Evolutionary conservation across 345 rosid genomes (phyloP), one percentile per base, ranked within the genome.

Genomic region (Cardamine occulta): DNA sequence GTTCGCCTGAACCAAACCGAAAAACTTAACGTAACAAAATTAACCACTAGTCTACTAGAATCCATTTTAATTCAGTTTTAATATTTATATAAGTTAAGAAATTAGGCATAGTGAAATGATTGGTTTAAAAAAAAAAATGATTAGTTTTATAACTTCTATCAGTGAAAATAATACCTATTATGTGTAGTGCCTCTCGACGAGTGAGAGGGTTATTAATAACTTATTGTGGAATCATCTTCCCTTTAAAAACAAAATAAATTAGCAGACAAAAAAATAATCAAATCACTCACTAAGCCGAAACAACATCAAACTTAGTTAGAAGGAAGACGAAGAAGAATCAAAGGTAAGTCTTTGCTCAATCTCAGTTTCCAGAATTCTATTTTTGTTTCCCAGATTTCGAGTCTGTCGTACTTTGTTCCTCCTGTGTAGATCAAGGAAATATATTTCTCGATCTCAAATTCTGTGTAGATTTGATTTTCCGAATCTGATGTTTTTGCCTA

Each of bases 371-470:
- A 4, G 31, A 28, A 28, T 28, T 28, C 31, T 28, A 26, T 28
- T 4, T 4, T 28, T 28, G 31, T 28, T 28, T 28, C 31, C 28
- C 9, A 21, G 24, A 12, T 71, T 48, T 62, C 52, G 24, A n/a
- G 4, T 74, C 51, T 55, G 58, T 63, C 18, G 9, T 29, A 23
- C 52, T n/a, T 6, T 34, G 66, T 29, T 71, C 56, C 15, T 19
- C 17, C 1, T 49, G 21, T 35, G 3, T 64, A 29, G 70, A 73
- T 63, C 34, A 39, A 39, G 29, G 28, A 74, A 44, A 31, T 13
- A 49, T 15, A 60, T 42, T 45, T 55, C 3, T 70, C 13, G 32
- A 69, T 76, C 80, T 26, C 70, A 6, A 18, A 44, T n/a, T 39
- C 31, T 13, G 0, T 13, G 23, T 58, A 45, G 47, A 58, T 29